phyloP scores from a whole-genome alignment of 1,284 basidiomycete species.

The Bondarzewia mesenterica region DNA sequence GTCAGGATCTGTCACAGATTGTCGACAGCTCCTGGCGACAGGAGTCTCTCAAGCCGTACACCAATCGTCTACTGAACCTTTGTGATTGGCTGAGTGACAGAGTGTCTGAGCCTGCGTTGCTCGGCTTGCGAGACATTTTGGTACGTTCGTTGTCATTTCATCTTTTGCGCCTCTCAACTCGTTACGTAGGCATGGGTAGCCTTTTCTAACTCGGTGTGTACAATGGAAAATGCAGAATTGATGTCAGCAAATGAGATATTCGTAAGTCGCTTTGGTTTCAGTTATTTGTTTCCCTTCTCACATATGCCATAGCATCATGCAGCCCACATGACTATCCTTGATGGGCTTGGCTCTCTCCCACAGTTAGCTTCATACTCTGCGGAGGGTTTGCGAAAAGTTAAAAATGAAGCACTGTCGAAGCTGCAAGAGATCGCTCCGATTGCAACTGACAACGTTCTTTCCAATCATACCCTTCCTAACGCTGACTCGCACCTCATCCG shows the following conservation, averaged over 20 bases:
- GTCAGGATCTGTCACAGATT: slow-evolving; percentile 76
- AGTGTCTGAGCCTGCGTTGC: slow-evolving; percentile 60
- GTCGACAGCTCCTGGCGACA: slow-evolving; percentile 67
- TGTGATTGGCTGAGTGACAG: slow-evolving; percentile 70
- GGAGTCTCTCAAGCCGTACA: slow-evolving; percentile 50
- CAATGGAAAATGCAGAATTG: slow-evolving; percentile 21
- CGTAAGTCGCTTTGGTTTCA: slow-evolving; percentile 40
- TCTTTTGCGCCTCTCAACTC: slow-evolving; percentile 7
- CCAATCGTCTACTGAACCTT: slow-evolving; percentile 70
- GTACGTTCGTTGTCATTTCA: slow-evolving; percentile 35
- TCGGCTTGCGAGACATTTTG: slow-evolving; percentile 85
- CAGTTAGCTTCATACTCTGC: slow-evolving; percentile 52
- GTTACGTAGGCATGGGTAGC: slow-evolving; percentile 76
- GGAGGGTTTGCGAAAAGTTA: slow-evolving; percentile 40
- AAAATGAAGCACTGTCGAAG: slow-evolving; percentile 37
- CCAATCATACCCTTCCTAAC: slow-evolving; percentile 14
- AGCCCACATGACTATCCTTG: slow-evolving; percentile 80
- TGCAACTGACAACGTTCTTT: slow-evolving; percentile 14
- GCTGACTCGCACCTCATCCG: slow-evolving; percentile 38
- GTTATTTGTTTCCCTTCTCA: slow-evolving; percentile 7
- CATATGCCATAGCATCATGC: slow-evolving; percentile 65
- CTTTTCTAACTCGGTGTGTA: slow-evolving; percentile 71
- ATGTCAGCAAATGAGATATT: slow-evolving; percentile 54
- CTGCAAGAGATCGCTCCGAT: slow-evolving; percentile 48
- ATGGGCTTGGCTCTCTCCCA: slow-evolving; percentile 75